phyloP scores from a whole-genome alignment of 2,329 filamentous ascomycete genomes.

The Ceratocystis lukuohia region DNA sequence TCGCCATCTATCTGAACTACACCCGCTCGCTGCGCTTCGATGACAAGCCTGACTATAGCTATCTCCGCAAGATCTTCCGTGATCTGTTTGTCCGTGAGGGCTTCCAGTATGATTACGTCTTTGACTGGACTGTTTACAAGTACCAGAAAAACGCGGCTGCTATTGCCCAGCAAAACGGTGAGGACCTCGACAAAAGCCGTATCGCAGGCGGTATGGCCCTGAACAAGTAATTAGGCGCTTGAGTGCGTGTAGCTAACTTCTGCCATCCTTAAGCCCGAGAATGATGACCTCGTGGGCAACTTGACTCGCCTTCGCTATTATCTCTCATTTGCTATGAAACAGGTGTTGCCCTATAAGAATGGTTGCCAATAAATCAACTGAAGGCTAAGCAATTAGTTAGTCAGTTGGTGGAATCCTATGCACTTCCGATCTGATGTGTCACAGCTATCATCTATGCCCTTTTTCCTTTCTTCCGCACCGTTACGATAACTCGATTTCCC shows the following conservation, averaged over 20 bases:
- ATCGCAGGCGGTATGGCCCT: conserved; percentile 52
- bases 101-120: conserved; percentile 99
- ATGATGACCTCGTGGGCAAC: background rate
- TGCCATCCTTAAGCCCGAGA: background rate
- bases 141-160: conserved; percentile 99
- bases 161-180: conserved; percentile 65
- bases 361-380: background rate
- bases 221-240: conserved; percentile 32
- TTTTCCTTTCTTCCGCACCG: too few relatives aligned
- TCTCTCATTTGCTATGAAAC: background rate
- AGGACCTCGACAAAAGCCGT: conserved; percentile 64
- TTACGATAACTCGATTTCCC: background rate
- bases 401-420: background rate
- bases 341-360: background rate
- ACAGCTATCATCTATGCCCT: background rate
- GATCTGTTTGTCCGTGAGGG: conserved; percentile 97
- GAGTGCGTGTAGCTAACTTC: conserved; percentile 25
- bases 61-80: conserved; percentile 99
- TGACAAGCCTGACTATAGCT: conserved; percentile 99
- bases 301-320: background rate
- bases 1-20: conserved; percentile 99
- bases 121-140: conserved; percentile 99
- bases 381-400: background rate
- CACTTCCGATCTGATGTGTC: background rate
- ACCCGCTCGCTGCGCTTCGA: conserved; percentile 96